These are phyloP conservation scores for Clarireedia hainanense DNA, from an alignment of 2,329 filamentous ascomycete species.

Conservation along the genomic window DNA sequence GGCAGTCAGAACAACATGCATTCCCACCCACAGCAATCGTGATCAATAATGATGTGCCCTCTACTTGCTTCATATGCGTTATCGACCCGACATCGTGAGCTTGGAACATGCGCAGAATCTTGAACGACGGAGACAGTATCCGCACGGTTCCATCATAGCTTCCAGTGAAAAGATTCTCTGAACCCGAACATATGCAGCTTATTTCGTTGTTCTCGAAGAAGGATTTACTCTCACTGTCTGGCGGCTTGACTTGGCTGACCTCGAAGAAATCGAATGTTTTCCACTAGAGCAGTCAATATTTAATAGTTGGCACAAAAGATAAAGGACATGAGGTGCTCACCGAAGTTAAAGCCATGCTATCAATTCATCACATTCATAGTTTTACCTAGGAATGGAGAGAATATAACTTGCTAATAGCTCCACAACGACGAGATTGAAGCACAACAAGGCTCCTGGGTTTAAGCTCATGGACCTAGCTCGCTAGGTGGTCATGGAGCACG, in stretches of 20 bases:
- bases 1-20: neutral
- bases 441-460: conserved; percentile 2
- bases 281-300: conserved; percentile 49
- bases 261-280: conserved; percentile 99
- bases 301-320: neutral
- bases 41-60: conserved; percentile 76
- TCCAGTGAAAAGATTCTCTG: conserved; percentile 83
- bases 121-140: conserved; percentile 82
- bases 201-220: conserved; percentile 79
- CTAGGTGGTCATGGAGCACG: neutral
- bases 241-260: conserved; percentile 71
- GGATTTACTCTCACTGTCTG: conserved; percentile 69
- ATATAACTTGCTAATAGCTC: neutral
- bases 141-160: conserved; percentile 78
- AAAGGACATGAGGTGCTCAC: conserved; percentile 8
- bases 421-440: neutral
- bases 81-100: conserved; percentile 75
- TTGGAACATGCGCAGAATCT: conserved; percentile 76
- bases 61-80: conserved; percentile 86
- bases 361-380: conserved; percentile 4
- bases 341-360: conserved; percentile 23
- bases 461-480: conserved; percentile 3
- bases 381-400: neutral
- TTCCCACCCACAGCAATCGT: conserved; percentile 56
- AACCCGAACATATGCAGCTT: conserved; percentile 76